These are phyloP conservation scores for Nemania sp. DNA, from an alignment of 2,329 filamentous ascomycete genomes.

Conservation along the genomic window DNA sequence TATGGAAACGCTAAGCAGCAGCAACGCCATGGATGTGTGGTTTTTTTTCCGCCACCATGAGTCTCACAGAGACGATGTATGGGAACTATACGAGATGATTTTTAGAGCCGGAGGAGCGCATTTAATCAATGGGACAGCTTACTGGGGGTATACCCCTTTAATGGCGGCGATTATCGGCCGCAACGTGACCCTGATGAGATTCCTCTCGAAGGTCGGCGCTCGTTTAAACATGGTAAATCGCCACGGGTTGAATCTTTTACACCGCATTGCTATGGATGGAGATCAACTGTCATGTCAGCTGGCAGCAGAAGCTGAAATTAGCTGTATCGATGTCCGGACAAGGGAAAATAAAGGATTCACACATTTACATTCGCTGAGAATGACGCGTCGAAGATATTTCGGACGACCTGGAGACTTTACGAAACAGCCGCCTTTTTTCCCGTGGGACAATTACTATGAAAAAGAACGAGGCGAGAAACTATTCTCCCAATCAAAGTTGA, in stretches of 20 bases:
- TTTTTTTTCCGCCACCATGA: not conserved
- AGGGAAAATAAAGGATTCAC: not conserved
- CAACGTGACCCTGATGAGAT: not conserved
- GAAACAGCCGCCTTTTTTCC: too few species aligned
- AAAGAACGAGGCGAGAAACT: not conserved
- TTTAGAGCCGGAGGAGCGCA: not conserved
- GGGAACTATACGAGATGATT: constrained; percentile 2
- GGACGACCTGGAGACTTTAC: too few species aligned
- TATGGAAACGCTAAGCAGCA: not conserved
- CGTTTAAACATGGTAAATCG: not conserved
- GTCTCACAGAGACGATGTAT: not conserved
- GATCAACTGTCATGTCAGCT: not conserved
- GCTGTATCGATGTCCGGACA: not conserved
- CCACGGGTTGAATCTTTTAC: not conserved
- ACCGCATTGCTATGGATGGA: not conserved
- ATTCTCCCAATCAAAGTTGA: not conserved
- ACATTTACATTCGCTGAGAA: not conserved
- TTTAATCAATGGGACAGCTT: not conserved
- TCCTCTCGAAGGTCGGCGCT: not conserved
- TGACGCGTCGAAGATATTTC: too few species aligned
- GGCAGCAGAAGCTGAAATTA: not conserved
- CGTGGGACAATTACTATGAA: not conserved
- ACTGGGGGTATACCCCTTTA: not conserved
- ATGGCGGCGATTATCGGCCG: not conserved
- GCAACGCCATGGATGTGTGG: not conserved